Evolutionary conservation across 495 filamentous ascomycete genomes (phyloP).

Genomic region (Letharia columbiana): DNA sequence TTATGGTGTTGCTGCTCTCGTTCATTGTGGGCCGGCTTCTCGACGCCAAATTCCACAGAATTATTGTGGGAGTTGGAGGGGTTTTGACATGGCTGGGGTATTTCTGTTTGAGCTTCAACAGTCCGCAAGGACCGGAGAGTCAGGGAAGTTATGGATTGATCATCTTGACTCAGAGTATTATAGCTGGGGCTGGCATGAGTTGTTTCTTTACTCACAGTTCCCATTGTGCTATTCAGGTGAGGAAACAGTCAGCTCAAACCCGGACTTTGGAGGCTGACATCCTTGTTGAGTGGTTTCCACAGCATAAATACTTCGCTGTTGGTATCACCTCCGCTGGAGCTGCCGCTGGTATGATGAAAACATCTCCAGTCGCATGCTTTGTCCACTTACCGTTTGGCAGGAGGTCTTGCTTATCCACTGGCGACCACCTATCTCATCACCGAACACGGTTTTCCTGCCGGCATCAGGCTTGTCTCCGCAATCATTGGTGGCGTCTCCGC

Average conservation of each 20-base stretch:
- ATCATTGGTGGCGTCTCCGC: constrained; percentile 28
- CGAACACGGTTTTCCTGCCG: constrained; percentile 30
- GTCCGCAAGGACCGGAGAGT: constrained; percentile 17
- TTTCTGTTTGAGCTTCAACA: constrained; percentile 30
- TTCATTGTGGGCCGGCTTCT: constrained; percentile 33
- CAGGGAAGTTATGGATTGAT: constrained; percentile 30
- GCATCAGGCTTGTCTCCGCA: constrained; percentile 27
- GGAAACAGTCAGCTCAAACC: constrained; percentile 15
- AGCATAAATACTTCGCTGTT: constrained; percentile 32
- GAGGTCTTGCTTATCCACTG: constrained; percentile 33
- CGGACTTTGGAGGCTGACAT: constrained; percentile 8
- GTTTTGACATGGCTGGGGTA: constrained; percentile 30
- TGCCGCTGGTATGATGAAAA: constrained; percentile 9
- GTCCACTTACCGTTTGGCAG: constrained; percentile 16
- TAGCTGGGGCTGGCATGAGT: constrained; percentile 36
- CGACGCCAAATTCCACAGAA: constrained; percentile 32
- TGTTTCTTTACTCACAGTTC: constrained; percentile 37
- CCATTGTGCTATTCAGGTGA: constrained; percentile 32
- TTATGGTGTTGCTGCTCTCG: constrained; percentile 31
- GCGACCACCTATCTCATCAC: constrained; percentile 31
- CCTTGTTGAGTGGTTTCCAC: constrained; percentile 30
- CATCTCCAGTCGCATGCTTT: background rate
- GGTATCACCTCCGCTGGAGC: constrained; percentile 39
- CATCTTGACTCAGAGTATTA: constrained; percentile 34
- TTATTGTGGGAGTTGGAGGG: constrained; percentile 28